These are phyloP conservation scores for Quaeritorhiza haematococci DNA, from an alignment of 371 early-diverging fungal genomes.

Conservation along the genomic window DNA sequence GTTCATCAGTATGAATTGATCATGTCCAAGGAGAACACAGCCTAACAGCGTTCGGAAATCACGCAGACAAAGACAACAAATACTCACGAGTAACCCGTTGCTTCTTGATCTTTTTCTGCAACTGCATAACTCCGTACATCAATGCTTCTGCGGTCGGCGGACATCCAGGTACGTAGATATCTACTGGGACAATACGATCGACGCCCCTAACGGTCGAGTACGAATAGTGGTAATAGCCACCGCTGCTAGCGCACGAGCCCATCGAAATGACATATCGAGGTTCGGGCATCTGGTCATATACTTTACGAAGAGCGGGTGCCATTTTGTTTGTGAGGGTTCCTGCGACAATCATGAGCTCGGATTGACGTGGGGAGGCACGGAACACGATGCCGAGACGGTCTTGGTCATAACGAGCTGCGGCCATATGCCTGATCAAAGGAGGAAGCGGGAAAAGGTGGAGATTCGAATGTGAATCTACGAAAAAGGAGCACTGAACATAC, in stretches of 20 bases:
- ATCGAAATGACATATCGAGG: slow-evolving; percentile 15
- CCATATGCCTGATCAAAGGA: no score
- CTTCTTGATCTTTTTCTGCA: slow-evolving; percentile 22
- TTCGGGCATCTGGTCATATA: slow-evolving; percentile 13
- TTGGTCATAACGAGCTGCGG: slow-evolving; percentile 18
- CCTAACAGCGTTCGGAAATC: no score
- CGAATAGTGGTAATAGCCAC: slow-evolving; percentile 20
- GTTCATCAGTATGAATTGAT: no score
- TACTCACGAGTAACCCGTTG: neutral
- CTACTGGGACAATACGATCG: slow-evolving; percentile 14
- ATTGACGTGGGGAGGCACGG: slow-evolving; percentile 12
- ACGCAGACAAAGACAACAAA: no score
- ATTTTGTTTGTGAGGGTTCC: slow-evolving; percentile 19
- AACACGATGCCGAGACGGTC: slow-evolving; percentile 18
- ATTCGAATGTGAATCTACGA: no score
- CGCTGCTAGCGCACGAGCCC: slow-evolving; percentile 15
- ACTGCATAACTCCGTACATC: slow-evolving; percentile 16
- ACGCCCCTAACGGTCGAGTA: slow-evolving; percentile 13
- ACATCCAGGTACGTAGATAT: slow-evolving; percentile 17
- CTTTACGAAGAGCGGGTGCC: slow-evolving; percentile 12
- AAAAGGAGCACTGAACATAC: no score
- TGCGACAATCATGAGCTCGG: slow-evolving; percentile 20
- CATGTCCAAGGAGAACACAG: no score
- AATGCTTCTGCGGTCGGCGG: slow-evolving; percentile 19
- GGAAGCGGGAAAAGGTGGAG: no score